Evolutionary conservation across 2,329 filamentous ascomycete genomes (phyloP).

Genomic region (Tympanopsis confertula): DNA sequence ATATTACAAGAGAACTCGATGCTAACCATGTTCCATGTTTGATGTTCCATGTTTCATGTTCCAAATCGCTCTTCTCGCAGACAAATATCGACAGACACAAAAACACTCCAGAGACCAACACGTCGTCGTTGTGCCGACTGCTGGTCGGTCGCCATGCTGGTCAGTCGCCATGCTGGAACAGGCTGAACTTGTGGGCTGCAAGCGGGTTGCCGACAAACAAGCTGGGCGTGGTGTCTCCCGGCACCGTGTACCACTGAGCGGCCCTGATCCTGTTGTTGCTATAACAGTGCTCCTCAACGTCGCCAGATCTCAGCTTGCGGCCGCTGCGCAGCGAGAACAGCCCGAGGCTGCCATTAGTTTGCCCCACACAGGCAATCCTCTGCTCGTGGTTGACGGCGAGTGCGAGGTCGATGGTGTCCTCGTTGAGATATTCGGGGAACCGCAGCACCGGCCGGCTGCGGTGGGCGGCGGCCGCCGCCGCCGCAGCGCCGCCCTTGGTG

Average conservation of each 20-base stretch:
- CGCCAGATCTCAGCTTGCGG: background rate
- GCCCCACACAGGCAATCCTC: background rate
- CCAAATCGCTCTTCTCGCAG: too few relatives aligned
- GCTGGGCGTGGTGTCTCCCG: background rate
- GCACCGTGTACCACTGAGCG: background rate
- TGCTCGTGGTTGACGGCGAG: background rate
- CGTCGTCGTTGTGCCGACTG: too few relatives aligned
- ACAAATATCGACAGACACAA: too few relatives aligned
- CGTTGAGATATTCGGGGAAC: background rate
- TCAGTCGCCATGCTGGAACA: too few relatives aligned
- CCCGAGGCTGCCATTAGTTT: background rate
- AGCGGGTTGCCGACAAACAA: background rate
- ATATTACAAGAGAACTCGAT: too few relatives aligned
- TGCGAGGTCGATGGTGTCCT: background rate
- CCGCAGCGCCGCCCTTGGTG: too few relatives aligned
- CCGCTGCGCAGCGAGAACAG: background rate
- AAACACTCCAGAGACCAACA: too few relatives aligned
- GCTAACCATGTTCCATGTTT: too few relatives aligned
- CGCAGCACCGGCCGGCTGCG: background rate
- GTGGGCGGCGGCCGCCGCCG: too few relatives aligned
- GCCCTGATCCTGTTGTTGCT: background rate
- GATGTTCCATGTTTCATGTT: too few relatives aligned
- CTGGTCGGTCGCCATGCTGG: too few relatives aligned
- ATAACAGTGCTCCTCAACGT: background rate
- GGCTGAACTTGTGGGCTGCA: too few relatives aligned